Evolutionary conservation across 176 grass and related monocot species (phyloP), one percentile per base, ranked within the genome.

Genomic region (Ampelocalamus luodianensis): DNA sequence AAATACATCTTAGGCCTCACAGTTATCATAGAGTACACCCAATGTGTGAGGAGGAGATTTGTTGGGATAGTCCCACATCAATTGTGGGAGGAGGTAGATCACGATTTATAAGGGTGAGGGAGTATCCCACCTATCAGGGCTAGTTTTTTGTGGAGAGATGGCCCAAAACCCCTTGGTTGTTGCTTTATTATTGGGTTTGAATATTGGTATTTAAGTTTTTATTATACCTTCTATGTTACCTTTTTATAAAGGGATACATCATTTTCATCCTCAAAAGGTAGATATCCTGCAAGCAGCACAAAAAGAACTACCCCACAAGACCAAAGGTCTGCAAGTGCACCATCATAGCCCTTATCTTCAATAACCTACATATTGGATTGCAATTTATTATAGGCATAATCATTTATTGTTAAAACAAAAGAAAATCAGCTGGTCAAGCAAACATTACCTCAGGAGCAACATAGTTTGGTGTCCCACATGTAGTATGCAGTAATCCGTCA

Each of bases 281-380:
- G 76, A 90, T 86, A 92, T 72, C 95, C 95, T 78, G 95, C 88
- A 73, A 97, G 83, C 72, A 97, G 24, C 65, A 94, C 95, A 78
- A 97, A 97, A 73, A 97, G 92, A 71, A 97, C 94, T 34, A 97
- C 90, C 71, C 95, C 95, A 48, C 95, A 97, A 38, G 95, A 97
- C 95, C 95, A 97, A 76, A 97, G 88, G 53, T 97, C 95, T 63
- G 95, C 90, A 62, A 82, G 84, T 56, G 95, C 92, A 81, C 95
- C 95, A 77, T 97, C 78, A 89, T 97, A 97, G 29, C 95, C 95
- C 85, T 89, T 91, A 68, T 97, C 95, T 49, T 97, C 79, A 48
- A 97, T 89, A 68, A 97, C 92, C 95, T 97, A 87, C 38, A 81
- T 59, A 74, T 59, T 50, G 32, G 15, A 37, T 48, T 85, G 0